Base-by-base conservation (phyloP, 1,284 basidiomycete genomes). In the Pterulicium gracile region DNA sequence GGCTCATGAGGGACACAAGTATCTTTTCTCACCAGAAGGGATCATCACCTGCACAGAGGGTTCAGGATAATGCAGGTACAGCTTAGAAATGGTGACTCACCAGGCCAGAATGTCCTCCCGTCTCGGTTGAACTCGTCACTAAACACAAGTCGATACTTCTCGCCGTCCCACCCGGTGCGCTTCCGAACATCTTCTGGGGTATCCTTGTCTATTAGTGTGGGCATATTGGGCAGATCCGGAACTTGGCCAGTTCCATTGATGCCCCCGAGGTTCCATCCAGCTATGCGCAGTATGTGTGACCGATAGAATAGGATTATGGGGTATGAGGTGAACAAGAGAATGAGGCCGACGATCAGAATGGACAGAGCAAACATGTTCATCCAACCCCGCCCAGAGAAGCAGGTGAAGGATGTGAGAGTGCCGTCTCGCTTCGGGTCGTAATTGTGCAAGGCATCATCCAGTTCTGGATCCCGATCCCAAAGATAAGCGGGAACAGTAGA, bases 71-170 rank as follows among this genome's bases (percentile, higher is more conserved):
- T 32, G 27, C 7, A 32, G n/a, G 27, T 10, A n/a, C 27, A 10
- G n/a, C 27, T 10, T 10, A 32, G 27, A n/a, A 32, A 32, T 32
- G n/a, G 7, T 32, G 27, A 7, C 27, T 7, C 27, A 32, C 85
- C 84, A 13, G 84, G 81, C 61, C 75, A 88, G 57, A 88, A 88
- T 1, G 82, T 74, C 24, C 84, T 72, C 4, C 89, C 92, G 23
- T 84, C 80, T 3, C 58, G 66, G 44, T 94, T 81, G 62, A 96
- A 96, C 64, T 98, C 94, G 63, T 98, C 94, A 48, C 84, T 91
- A 61, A 93, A 94, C 1, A 92, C 82, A 23, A 97, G 76, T 50
- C 82, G 70, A 63, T 88, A 92, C n/a, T 70, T 62, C 46, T 79
- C 69, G 2, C 88, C 87, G 54, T 93, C 88, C 4, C 75, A 66